Evolutionary conservation across 2,329 filamentous ascomycete genomes (phyloP).

Genomic region (Neofusicoccum sp.): DNA sequence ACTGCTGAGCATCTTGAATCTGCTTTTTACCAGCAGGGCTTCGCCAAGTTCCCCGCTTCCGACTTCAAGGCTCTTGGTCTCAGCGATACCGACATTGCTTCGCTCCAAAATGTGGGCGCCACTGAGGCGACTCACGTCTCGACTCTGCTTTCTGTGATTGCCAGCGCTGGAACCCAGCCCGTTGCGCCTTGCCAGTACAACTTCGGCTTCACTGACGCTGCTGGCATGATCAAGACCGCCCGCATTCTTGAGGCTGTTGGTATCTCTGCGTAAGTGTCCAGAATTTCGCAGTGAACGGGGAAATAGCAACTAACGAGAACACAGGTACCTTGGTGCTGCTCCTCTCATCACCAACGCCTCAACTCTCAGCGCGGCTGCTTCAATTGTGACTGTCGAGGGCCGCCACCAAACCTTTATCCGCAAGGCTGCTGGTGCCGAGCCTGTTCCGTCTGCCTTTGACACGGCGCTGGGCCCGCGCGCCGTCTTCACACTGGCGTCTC

Average conservation of each 20-base stretch:
- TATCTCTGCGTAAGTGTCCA: slow-evolving; percentile 63
- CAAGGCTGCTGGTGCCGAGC: slow-evolving; percentile 57
- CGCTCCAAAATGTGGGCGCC: slow-evolving; percentile 63
- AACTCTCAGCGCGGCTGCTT: slow-evolving; percentile 67
- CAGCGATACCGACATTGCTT: slow-evolving; percentile 55
- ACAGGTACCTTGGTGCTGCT: slow-evolving; percentile 65
- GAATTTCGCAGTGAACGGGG: not conserved
- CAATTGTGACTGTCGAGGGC: slow-evolving; percentile 73
- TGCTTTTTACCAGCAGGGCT: slow-evolving; percentile 71
- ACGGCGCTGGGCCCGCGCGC: slow-evolving; percentile 67
- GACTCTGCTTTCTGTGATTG: slow-evolving; percentile 62
- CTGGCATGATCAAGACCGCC: slow-evolving; percentile 68
- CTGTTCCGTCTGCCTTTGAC: slow-evolving; percentile 71
- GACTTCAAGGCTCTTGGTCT: slow-evolving; percentile 69
- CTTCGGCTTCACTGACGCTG: slow-evolving; percentile 67
- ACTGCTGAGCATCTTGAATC: slow-evolving; percentile 76
- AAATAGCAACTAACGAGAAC: slow-evolving; percentile 7
- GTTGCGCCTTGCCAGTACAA: slow-evolving; percentile 72
- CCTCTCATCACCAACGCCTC: slow-evolving; percentile 62
- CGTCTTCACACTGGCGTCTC: slow-evolving; percentile 73
- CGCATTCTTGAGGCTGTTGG: slow-evolving; percentile 72
- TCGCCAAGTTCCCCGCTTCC: slow-evolving; percentile 64
- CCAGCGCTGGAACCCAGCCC: slow-evolving; percentile 64
- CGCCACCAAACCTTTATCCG: slow-evolving; percentile 76
- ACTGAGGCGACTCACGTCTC: slow-evolving; percentile 67